Base-by-base conservation (phyloP, 352 stramenopile genomes). In the Pythium pectinolyticum region DNA sequence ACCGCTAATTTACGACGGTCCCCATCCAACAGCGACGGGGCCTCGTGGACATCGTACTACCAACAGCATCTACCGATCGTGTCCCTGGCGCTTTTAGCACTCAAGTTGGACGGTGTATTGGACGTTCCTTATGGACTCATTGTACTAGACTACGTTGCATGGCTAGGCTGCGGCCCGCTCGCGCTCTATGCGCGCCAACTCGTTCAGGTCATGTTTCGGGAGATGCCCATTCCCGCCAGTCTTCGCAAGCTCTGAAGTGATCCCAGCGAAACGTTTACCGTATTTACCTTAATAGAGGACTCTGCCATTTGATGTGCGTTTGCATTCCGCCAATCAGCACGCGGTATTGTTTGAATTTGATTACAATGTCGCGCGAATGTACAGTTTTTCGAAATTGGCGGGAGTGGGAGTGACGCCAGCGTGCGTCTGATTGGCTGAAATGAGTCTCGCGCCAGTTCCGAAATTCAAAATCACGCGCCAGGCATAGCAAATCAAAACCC, bases 381-480 rank as follows among this genome's bases (percentile, higher is more conserved):
- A 6, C 1, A n/a, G 22, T 31, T 8, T 20, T 47, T 53, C 12
- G 55, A 58, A 67, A 58, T 68, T 68, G 61, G 61, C 61, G 61
- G 53, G 61, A 68, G 61, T 68, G 41, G 40, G 5, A 14, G 19
- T n/a, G n/a, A n/a, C n/a, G n/a, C n/a, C n/a, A 28, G 19, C 1
- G 0, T 12, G 40, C n/a, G n/a, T n/a, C 37, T 68, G 53, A 68
- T 68, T 68, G 61, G 52, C 48, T 37, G 53, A 63, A 68, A 48
- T 37, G 12, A 25, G 6, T 10, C 32, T 28, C 49, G 57, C 49
- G 50, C 59, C 24, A 41, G 52, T 45, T 50, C 49, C 51, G 37
- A 61, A 65, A 62, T 67, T 67, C 60, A 67, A 67, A 67, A 34
- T 32, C 56, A 52, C 52, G 34, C 60, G 46, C 24, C 22, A n/a